Percentiles rank a stretch among this genome's conserved stretches.
Evolutionary conservation across 2,329 filamentous ascomycete species (phyloP).

Genomic region (Beauveria sp.): DNA sequence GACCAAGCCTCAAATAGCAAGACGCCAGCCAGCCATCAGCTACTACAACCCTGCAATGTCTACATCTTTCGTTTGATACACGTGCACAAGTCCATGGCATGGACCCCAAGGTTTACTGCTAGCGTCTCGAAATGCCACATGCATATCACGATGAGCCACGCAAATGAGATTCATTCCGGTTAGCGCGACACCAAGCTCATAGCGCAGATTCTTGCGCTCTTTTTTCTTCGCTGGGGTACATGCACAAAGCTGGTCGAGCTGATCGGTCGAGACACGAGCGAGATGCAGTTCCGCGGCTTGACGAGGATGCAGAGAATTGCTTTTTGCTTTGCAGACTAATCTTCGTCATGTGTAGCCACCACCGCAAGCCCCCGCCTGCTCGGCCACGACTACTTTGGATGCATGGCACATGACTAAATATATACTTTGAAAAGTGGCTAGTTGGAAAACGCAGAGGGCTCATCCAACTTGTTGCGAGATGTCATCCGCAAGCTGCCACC

Average conservation of each 20-base stretch:
- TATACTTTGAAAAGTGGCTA: background rate
- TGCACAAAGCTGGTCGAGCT: background rate
- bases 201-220: background rate
- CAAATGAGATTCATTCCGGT: background rate
- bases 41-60: background rate
- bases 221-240: background rate
- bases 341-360: background rate
- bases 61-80: background rate
- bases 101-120: background rate
- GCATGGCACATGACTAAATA: background rate
- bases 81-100: background rate
- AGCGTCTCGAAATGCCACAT: background rate
- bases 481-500: background rate
- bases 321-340: background rate
- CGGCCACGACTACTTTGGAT: background rate
- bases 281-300: background rate
- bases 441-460: background rate
- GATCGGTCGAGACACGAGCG: background rate
- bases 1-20: background rate
- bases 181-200: constrained; percentile 1
- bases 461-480: background rate
- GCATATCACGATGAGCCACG: background rate
- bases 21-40: background rate
- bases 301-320: background rate
- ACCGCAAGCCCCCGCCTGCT: background rate